Evolutionary conservation across 192 early-diverging fungal species (phyloP), one percentile per base, ranked within the genome.

Genomic region (Gorgonomyces haynaldii): DNA sequence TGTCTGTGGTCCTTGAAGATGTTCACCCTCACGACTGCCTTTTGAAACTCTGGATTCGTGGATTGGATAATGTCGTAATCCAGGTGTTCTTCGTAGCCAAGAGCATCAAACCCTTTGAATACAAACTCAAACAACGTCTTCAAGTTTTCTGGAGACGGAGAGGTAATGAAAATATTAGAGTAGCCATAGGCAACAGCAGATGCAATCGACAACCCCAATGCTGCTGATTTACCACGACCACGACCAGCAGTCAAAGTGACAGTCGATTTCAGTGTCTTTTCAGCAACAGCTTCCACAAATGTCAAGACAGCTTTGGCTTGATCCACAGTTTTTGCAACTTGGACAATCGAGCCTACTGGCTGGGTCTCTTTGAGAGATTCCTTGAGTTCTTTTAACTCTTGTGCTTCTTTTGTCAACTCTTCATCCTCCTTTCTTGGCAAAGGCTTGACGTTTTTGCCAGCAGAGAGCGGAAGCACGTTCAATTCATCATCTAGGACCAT

Each of bases 21-120:
- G 57, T 96, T 95, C 26, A 98, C 89, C 32, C 92, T 64, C 17
- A 98, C 95, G 27, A 98, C 84, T 10, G 90, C 86, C 56, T 93
- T 91, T 59, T 91, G 86, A 64, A 93, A 88, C 9, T 82, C 89
- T 12, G 91, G 89, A 67, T 94, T 91, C 50, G 89, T 95, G 13
- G 85, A 88, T 68, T 96, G 95, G n/a, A 96, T 77, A 57, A 98
- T 93, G 60, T 96, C 90, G 49, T 98, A 98, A 70, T 98, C 95
- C 60, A 92, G 69, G 62, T 98, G 95, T 61, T 98, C 95, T 53
- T 95, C 87, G 57, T 95, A 98, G n/a, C 87, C 84, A 40, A 98
- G 76, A 16, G 91, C 91, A 63, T 98, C 92, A 52, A 98, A 95
- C 13, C 87, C 89, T 64, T 91, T 89, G 74, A 98, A 95, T 4